Conservation (phyloP, 2,329 filamentous ascomycete species). For the Coniochaeta ligniaria region DNA sequence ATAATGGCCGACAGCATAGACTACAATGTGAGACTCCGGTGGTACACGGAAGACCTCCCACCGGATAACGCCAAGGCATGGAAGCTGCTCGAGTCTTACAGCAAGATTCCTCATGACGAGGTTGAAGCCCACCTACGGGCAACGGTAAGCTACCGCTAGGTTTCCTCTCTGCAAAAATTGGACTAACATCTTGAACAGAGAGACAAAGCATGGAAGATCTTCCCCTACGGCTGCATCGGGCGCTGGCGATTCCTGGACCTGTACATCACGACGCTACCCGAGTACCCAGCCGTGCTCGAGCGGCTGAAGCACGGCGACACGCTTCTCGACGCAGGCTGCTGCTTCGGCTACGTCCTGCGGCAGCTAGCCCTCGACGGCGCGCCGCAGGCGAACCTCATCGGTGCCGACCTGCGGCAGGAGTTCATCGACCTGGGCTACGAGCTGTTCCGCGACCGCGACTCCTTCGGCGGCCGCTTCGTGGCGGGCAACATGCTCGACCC, state of each 20-base stretch:
- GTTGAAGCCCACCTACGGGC: constrained; percentile 13
- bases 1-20: not conserved
- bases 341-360: constrained; percentile 36
- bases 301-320: constrained; percentile 18
- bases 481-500: constrained; percentile 18
- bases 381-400: constrained; percentile 27
- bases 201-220: constrained; percentile 26
- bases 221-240: constrained; percentile 30
- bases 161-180: no score
- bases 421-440: constrained; percentile 26
- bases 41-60: constrained; percentile 7
- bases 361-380: constrained; percentile 30
- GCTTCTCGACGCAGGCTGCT: constrained; percentile 34
- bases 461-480: constrained; percentile 12
- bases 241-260: constrained; percentile 30
- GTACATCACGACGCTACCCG: constrained; percentile 20
- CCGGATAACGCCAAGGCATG: constrained; percentile 9
- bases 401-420: constrained; percentile 25
- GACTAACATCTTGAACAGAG: constrained; percentile 13
- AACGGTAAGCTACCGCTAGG: constrained; percentile 7
- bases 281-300: constrained; percentile 20
- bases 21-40: not conserved
- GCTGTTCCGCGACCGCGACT: constrained; percentile 21
- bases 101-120: constrained; percentile 12
- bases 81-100: constrained; percentile 15